Percentiles rank a stretch among this genome's conserved stretches.
Conservation (phyloP, 345 rosid genomes). For the Brassica rapa region DNA sequence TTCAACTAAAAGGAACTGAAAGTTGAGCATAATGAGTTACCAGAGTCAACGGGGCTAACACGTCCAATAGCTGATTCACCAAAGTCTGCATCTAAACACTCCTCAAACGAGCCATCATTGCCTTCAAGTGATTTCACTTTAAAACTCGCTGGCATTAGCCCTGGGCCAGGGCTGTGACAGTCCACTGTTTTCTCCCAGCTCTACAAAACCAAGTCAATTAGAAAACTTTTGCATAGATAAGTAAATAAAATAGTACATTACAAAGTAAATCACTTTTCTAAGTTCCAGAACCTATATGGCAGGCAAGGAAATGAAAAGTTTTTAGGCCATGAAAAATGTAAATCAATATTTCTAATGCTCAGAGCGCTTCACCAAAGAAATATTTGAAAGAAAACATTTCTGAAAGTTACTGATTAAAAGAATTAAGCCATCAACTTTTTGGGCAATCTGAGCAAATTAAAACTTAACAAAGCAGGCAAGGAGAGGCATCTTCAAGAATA, state of each 20-base stretch:
- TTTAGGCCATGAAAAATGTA: background rate
- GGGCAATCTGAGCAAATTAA: background rate
- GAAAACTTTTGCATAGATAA: background rate
- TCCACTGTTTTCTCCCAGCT: conserved; percentile 99
- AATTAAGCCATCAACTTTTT: no score
- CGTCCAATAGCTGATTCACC: conserved; percentile 98
- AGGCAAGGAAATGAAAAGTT: background rate
- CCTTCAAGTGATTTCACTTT: conserved; percentile 81
- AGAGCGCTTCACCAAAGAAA: background rate
- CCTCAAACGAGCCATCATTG: conserved; percentile 63
- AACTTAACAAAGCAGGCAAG: background rate
- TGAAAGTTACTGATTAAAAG: no score
- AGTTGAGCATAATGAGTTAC: conserved; percentile 39
- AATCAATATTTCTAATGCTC: background rate
- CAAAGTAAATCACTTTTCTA: background rate
- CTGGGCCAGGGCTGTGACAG: conserved; percentile 96
- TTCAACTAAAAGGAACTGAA: background rate
- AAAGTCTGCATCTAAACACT: conserved; percentile 89
- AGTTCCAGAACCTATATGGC: background rate
- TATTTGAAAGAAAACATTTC: background rate
- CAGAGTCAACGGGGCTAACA: conserved; percentile 97
- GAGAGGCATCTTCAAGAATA: background rate
- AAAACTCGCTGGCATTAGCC: conserved; percentile 97
- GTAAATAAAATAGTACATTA: background rate
- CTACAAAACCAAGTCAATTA: conserved; percentile 43